Base-by-base conservation (phyloP, 2,329 filamentous ascomycete genomes). In the Alternaria sp. region DNA sequence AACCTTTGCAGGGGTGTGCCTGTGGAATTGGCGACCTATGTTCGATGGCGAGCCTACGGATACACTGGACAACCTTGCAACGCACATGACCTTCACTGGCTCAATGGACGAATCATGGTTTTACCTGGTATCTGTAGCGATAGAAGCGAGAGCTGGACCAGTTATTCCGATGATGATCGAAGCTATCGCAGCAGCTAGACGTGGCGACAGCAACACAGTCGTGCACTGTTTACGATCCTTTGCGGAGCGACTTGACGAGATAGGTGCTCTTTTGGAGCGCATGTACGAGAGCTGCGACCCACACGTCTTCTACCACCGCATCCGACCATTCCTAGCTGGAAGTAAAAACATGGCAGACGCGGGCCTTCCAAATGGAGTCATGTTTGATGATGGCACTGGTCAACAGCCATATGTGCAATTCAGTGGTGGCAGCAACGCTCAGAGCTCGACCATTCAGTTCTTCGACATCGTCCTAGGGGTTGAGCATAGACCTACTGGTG, bases 101-200 rank as follows among this genome's bases (percentile, higher is more conserved):
- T 94, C 93, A 8, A 84, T 97, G 57, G 95, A 99, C 76, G 95
- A 99, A 81, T 97, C 95, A 64, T 99, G 95, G 95, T 99, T 99
- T 77, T 99, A 98, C 77, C 85, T 99, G 12, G 89, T 98, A 54
- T 97, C 93, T 0, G 92, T 97, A 3, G 95, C 94, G 64, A 97
- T 99, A 66, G 95, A 99, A 81, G 93, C 94, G 56, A 90, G 93
- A 57, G 94, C 93, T 27, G 95, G 90, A 0, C 92, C 93, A 4
- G 91, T 94, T 59, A 89, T 99, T 54, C 89, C 93, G 0, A 82
- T 97, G 60, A 97, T 97, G 92, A 84, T 99, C 43, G 86, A 89
- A 41, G 95, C 95, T 48, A 94, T 99, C 59, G 84, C 87, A 54
- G 94, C 94, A 36, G 94, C 90, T 22, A 88, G 93, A 51, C 81